phyloP scores from a whole-genome alignment of 305 asterid genomes.

The Petunia hybrid region DNA sequence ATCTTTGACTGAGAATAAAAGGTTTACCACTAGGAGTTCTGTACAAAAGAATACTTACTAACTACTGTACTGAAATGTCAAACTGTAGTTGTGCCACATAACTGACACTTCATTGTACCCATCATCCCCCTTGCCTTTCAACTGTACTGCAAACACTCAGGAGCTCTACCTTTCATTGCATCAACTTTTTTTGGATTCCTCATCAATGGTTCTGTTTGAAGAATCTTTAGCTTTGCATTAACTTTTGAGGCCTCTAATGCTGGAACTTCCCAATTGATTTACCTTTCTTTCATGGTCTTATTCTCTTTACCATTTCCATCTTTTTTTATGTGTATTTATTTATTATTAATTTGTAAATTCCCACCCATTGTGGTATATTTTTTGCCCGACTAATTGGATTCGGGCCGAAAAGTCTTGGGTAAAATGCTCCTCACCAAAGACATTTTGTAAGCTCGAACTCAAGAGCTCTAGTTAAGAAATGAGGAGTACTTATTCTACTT shows the following conservation, averaged over 20 bases:
- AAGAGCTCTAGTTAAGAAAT: too few species aligned
- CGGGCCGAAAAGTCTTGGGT: too few species aligned
- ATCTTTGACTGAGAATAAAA: background rate
- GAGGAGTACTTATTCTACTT: background rate
- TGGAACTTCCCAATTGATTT: background rate
- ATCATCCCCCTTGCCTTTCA: background rate
- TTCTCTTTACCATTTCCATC: background rate
- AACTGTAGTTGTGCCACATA: background rate
- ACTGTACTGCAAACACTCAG: background rate
- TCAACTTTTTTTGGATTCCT: background rate
- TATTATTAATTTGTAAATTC: too few species aligned
- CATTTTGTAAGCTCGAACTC: too few species aligned
- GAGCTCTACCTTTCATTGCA: background rate
- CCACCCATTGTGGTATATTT: too few species aligned
- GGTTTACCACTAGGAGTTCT: background rate
- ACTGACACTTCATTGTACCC: background rate
- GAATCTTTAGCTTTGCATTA: background rate
- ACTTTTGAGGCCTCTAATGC: constrained; percentile 4
- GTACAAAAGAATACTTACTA: too few species aligned
- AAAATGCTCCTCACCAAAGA: too few species aligned
- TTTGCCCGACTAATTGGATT: too few species aligned
- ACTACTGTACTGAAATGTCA: background rate
- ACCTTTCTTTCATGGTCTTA: background rate
- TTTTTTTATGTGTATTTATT: too few species aligned
- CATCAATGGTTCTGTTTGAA: background rate